phyloP scores from a whole-genome alignment of 768 basidiomycete species.

The Mycena epipterygia region DNA sequence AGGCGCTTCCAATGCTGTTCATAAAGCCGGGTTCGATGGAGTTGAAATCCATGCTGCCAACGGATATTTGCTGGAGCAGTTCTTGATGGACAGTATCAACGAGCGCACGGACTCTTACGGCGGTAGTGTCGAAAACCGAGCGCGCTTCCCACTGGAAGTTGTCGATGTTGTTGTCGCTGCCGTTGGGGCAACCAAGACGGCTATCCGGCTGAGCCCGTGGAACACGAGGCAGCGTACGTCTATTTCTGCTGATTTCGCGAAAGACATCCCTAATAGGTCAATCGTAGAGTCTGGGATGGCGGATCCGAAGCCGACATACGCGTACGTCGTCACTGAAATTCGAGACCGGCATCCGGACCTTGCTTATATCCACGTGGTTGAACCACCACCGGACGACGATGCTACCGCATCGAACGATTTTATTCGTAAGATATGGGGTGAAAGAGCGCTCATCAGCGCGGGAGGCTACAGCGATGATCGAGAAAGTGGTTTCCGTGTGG shows the following conservation, averaged over 20 bases:
- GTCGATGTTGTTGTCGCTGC: conserved; percentile 63
- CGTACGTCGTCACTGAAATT: conserved; percentile 45
- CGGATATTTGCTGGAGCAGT: conserved; percentile 71
- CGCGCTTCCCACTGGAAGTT: conserved; percentile 69
- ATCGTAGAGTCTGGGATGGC: not conserved
- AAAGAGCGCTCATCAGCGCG: conserved; percentile 54
- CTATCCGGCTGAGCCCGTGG: conserved; percentile 73
- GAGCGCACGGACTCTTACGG: conserved; percentile 76
- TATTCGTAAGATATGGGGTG: conserved; percentile 61
- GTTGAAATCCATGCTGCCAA: conserved; percentile 63
- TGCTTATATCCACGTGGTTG: conserved; percentile 58
- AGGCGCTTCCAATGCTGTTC: conserved; percentile 69
- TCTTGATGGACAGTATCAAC: conserved; percentile 69
- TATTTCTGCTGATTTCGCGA: not conserved
- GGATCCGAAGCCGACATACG: conserved; percentile 43
- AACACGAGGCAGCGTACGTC: conserved; percentile 52
- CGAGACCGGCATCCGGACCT: conserved; percentile 47
- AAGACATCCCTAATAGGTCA: not conserved
- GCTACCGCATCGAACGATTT: conserved; percentile 53
- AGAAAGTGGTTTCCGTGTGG: conserved; percentile 52
- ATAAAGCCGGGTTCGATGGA: conserved; percentile 77
- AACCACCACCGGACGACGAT: conserved; percentile 35
- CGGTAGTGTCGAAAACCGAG: conserved; percentile 72
- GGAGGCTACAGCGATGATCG: conserved; percentile 57
- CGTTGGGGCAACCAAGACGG: conserved; percentile 68